phyloP scores from a whole-genome alignment of 306 rosid genomes.

The Inga oerstediana region DNA sequence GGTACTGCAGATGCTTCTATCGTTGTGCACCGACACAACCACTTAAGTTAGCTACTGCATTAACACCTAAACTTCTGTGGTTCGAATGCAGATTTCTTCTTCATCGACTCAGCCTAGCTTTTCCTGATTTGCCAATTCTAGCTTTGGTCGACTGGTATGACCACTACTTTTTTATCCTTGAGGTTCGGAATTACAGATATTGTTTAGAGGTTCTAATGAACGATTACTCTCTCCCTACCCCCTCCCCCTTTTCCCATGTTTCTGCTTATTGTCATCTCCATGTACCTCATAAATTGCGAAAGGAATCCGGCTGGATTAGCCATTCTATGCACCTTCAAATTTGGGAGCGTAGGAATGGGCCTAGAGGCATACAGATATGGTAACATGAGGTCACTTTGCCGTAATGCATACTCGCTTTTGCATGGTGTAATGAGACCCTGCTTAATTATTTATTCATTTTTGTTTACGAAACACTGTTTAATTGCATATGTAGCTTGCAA shows the following conservation, averaged over 20 bases:
- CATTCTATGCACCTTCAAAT: conserved; percentile 85
- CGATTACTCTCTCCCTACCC: not conserved
- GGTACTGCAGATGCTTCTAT: conserved; percentile 46
- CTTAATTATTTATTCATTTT: not conserved
- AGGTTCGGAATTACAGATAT: conserved; percentile 16
- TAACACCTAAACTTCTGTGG: conserved; percentile 13
- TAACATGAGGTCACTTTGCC: conserved; percentile 29
- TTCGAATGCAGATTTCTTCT: conserved; percentile 65
- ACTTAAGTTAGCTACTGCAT: not conserved
- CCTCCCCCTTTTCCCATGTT: not conserved
- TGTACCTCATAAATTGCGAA: conserved; percentile 11
- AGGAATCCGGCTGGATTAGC: conserved; percentile 98
- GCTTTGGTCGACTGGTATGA: conserved; percentile 87
- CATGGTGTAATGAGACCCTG: conserved; percentile 18
- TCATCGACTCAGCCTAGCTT: conserved; percentile 68
- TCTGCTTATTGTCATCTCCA: not conserved
- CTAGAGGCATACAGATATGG: conserved; percentile 91
- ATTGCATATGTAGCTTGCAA: conserved; percentile 69
- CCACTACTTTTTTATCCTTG: not conserved
- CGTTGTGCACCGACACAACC: conserved; percentile 1
- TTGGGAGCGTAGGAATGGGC: conserved; percentile 91
- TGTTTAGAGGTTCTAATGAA: not conserved
- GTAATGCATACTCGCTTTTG: not conserved
- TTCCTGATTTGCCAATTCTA: conserved; percentile 81
- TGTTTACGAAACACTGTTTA: not conserved